Percentiles rank a stretch among this genome's conserved stretches.
Conservation (phyloP, 352 stramenopile genomes). For the Globisporangium splendens region DNA sequence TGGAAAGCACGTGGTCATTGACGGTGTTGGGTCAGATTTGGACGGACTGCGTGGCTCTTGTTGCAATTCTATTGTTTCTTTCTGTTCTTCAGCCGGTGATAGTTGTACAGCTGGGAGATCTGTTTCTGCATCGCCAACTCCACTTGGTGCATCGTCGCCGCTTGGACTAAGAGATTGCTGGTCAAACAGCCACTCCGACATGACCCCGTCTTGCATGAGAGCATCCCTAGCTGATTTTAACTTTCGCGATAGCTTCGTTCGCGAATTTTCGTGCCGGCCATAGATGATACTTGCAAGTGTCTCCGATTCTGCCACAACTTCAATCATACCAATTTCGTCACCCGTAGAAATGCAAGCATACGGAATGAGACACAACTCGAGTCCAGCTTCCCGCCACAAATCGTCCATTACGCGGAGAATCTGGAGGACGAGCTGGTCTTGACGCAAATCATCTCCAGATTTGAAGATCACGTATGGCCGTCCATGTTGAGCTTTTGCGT, state of each 20-base stretch:
- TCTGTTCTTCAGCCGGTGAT: background rate
- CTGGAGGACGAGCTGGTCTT: constrained; percentile 93
- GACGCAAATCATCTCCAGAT: constrained; percentile 89
- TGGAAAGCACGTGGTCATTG: constrained; percentile 51
- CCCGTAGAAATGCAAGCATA: constrained; percentile 89
- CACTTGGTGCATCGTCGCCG: constrained; percentile 1
- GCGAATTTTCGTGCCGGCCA: constrained; percentile 53
- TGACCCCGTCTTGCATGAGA: constrained; percentile 48
- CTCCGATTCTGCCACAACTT: constrained; percentile 85
- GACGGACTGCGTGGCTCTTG: constrained; percentile 15
- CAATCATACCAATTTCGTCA: constrained; percentile 85
- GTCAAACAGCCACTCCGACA: constrained; percentile 75
- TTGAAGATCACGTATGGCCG: constrained; percentile 90
- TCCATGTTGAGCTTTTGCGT: constrained; percentile 55
- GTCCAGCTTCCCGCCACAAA: constrained; percentile 78
- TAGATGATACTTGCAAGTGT: constrained; percentile 89
- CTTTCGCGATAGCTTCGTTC: constrained; percentile 62
- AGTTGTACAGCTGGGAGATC: background rate
- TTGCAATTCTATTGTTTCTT: background rate
- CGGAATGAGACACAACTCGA: constrained; percentile 83
- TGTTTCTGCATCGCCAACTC: background rate
- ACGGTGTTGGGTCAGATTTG: constrained; percentile 12
- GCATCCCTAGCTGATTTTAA: constrained; percentile 67
- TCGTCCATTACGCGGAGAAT: constrained; percentile 90
- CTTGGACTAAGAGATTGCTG: background rate